Base-by-base conservation (phyloP, 164 flowering plant species). In the Sextonia rubra region DNA sequence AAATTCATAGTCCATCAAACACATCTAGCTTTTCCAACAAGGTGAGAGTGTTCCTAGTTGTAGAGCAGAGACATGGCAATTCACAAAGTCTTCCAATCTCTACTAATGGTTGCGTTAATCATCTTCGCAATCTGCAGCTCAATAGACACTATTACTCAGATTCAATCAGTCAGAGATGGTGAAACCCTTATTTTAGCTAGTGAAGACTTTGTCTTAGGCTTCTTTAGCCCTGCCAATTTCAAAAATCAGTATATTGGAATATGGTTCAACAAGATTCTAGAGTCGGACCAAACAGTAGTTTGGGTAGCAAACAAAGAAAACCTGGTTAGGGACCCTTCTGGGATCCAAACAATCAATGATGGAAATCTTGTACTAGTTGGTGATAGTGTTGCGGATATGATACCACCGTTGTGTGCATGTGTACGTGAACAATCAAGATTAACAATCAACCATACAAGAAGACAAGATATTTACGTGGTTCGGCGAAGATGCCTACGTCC, bases 261-360 rank as follows among this genome's bases (percentile, higher is more conserved):
- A 23, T 74, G 80, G 76, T 75, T 47, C 68, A 73, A 77, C 73
- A 71, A 78, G 9, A 68, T 78, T 14, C 32, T 29, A 62, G n/a
- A n/a, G n/a, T n/a, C n/a, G n/a, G 47, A 23, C 25, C 9, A 37
- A 1, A 77, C 82, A 0, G 71, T 74, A 5, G 84, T 87, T 1
- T 89, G 93, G 91, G 88, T 85, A 1, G 91, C 93, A 9, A 89
- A 86, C 82, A 77, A 89, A 75, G 82, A 82, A 77, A 61, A 8
- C 65, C 90, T 90, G 56, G 26, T 87, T 22, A 68, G 69, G 0
- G 78, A 81, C 61, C 74, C 80, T 22, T 70, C 89, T 0, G 83
- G 79, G 20, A 52, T 24, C 17, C 32, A 85, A 23, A 77, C 63
- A 30, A 69, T 86, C 14, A 60, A 55, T 4, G 69, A 69, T 24